Base-by-base conservation (phyloP, 495 filamentous ascomycete genomes). In the Parathielavia appendiculata region DNA sequence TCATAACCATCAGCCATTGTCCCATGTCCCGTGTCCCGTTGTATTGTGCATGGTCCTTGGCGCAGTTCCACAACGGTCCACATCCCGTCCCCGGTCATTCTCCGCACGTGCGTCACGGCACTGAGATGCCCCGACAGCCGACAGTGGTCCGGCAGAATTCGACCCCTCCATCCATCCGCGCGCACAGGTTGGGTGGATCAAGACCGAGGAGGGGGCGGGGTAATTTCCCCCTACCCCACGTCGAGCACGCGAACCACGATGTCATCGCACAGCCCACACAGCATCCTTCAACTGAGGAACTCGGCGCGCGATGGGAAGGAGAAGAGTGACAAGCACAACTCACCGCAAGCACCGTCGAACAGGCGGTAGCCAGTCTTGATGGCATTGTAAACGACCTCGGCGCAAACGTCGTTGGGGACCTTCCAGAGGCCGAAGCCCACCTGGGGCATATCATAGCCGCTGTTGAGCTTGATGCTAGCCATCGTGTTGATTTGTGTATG, bases 401-500 rank as follows among this genome's bases (percentile, higher is more conserved):
- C 83, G 68, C 82, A 85, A 51, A 83, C 86, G 38, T 83, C 81
- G 59, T 87, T 90, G 74, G 85, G 84, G 64, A 95, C 87, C 77
- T 93, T 95, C 90, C 90, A 95, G 48, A 95, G 80, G 58, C 84
- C 85, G 66, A 81, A 80, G 71, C 90, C 90, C 68, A 95, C 89
- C 69, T 89, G 80, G 68, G 90, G 90, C 90, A 95, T 95, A 61
- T 89, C 80, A 71, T 86, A 75, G 71, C 90, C 88, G 74, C 79
- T 86, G 77, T 79, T 91, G 56, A 95, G 83, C 77, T 89, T 92
- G 75, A 92, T 76, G 56, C 60, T 50, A 62, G 61, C 63, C 71
- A 73, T 74, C 63, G 54, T 70, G 63, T 46, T 43, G 44, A 51
- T 52, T n/a, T 54, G n/a, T 40, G 10, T 62, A 36, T 30, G 32